Conservation (phyloP, 805 yeast genomes). For the Candida manassasensis region DNA sequence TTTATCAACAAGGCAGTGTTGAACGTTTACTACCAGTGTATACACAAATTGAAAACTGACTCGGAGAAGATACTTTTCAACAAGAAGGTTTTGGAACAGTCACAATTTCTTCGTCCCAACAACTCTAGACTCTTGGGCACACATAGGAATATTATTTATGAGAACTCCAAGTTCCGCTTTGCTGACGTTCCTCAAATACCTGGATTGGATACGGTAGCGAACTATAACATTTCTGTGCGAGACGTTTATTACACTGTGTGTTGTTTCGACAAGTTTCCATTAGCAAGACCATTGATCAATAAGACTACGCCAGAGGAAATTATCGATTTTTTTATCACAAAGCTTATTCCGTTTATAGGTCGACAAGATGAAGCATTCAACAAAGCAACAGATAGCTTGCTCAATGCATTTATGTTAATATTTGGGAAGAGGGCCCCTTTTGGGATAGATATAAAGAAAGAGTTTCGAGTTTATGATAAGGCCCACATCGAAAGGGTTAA, state of each 20-base stretch:
- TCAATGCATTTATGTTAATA: neutral
- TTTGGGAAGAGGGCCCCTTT: neutral
- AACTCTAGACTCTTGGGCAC: neutral
- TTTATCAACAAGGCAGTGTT: neutral
- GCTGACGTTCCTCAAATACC: neutral
- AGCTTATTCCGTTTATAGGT: conserved; percentile 4
- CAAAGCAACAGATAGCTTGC: neutral
- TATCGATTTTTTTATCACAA: neutral
- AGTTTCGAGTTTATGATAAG: neutral
- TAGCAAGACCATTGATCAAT: too few relatives aligned
- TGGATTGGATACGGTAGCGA: neutral
- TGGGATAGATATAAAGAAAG: neutral
- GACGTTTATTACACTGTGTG: conserved; percentile 6
- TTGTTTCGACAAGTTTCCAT: neutral
- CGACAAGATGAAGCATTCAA: neutral
- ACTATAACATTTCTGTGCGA: conserved; percentile 8
- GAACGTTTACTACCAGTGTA: conserved; percentile 2
- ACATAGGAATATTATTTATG: neutral
- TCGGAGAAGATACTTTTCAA: conserved; percentile 5
- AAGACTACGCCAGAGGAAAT: conserved; percentile 1
- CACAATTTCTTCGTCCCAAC: neutral
- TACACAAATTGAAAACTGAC: conserved; percentile 4
- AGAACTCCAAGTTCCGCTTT: neutral
- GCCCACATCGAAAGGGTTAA: neutral
- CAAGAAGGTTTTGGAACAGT: conserved; percentile 4